Evolutionary conservation across 345 rosid genomes (phyloP).

Genomic region (Citrus hindsii): DNA sequence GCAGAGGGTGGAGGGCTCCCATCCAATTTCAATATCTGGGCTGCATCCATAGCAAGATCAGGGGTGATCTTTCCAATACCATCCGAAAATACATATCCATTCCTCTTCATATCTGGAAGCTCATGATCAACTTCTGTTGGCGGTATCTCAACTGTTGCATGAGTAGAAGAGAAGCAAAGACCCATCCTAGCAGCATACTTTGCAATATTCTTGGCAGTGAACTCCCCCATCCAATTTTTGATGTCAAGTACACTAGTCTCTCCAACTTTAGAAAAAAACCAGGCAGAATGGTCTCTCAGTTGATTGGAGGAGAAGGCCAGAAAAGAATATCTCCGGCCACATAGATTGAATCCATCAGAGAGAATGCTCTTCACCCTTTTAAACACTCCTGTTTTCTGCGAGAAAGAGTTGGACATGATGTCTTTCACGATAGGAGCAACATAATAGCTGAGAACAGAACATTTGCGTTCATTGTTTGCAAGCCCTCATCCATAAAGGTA

Average conservation of each 20-base stretch:
- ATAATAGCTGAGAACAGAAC: slow-evolving; percentile 61
- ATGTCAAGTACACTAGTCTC: slow-evolving; percentile 40
- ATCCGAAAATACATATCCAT: slow-evolving; percentile 65
- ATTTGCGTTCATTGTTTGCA: slow-evolving; percentile 61
- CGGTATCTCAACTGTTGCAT: slow-evolving; percentile 75
- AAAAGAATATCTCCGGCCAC: slow-evolving; percentile 76
- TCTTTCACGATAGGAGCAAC: slow-evolving; percentile 65
- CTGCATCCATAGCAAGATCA: slow-evolving; percentile 76
- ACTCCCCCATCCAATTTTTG: slow-evolving; percentile 78
- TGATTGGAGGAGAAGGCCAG: slow-evolving; percentile 93
- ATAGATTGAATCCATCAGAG: slow-evolving; percentile 58
- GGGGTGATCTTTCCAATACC: slow-evolving; percentile 82
- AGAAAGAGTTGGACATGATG: slow-evolving; percentile 37
- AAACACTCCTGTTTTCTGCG: slow-evolving; percentile 49
- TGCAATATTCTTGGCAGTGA: slow-evolving; percentile 51
- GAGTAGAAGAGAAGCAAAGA: slow-evolving; percentile 83
- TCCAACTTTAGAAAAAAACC: slow-evolving; percentile 79
- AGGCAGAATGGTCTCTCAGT: slow-evolving; percentile 77
- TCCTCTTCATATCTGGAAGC: slow-evolving; percentile 62
- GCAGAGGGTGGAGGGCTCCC: slow-evolving; percentile 55
- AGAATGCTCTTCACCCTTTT: slow-evolving; percentile 64
- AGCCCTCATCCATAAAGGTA: slow-evolving; percentile 86
- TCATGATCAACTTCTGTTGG: slow-evolving; percentile 34
- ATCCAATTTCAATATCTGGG: slow-evolving; percentile 61
- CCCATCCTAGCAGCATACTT: slow-evolving; percentile 97